Percentiles rank a stretch among this genome's conserved stretches.
Conservation (phyloP, 2,329 filamentous ascomycete genomes). For the Parascedosporium putredinis region DNA sequence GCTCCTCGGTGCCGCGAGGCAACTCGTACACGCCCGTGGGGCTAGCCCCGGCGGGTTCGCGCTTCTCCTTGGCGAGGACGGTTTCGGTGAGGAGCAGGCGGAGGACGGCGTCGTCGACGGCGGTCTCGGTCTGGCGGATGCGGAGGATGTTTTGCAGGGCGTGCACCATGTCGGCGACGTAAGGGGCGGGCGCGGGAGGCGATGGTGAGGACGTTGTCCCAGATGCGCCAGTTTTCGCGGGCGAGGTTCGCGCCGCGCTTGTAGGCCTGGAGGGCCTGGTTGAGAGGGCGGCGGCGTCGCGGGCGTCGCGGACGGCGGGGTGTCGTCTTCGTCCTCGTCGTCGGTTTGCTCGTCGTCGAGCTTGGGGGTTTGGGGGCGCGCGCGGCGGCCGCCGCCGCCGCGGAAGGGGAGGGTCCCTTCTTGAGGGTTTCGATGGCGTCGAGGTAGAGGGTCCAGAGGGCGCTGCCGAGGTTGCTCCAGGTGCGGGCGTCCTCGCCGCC, state of each 20-base stretch:
- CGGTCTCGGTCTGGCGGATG: conserved; percentile 67
- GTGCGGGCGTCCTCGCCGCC: conserved; percentile 85
- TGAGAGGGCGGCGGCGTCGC: conserved; percentile 50
- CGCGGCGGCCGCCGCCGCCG: no score
- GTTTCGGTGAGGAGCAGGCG: conserved; percentile 62
- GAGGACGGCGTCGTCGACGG: conserved; percentile 66
- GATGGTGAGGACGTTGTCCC: conserved; percentile 91
- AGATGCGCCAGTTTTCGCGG: conserved; percentile 82
- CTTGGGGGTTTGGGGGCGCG: conserved; percentile 17
- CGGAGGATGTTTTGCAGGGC: conserved; percentile 67
- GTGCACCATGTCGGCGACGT: conserved; percentile 63
- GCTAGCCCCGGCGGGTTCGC: conserved; percentile 22
- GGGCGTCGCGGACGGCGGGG: conserved; percentile 18
- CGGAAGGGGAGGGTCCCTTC: conserved; percentile 13
- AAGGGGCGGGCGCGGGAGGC: conserved; percentile 67
- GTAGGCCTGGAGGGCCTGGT: conserved; percentile 72
- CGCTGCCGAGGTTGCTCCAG: conserved; percentile 89
- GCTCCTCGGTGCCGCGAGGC: conserved; percentile 47
- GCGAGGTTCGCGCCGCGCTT: conserved; percentile 79
- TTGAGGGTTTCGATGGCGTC: conserved; percentile 32
- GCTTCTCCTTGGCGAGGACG: conserved; percentile 34
- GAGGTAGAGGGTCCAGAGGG: conserved; percentile 60
- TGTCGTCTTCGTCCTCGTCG: conserved; percentile 10
- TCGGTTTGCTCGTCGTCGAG: conserved; percentile 19
- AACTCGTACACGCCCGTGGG: conserved; percentile 22